phyloP scores from a whole-genome alignment of 2,329 filamentous ascomycete genomes.

The Uncinocarpus reesii region DNA sequence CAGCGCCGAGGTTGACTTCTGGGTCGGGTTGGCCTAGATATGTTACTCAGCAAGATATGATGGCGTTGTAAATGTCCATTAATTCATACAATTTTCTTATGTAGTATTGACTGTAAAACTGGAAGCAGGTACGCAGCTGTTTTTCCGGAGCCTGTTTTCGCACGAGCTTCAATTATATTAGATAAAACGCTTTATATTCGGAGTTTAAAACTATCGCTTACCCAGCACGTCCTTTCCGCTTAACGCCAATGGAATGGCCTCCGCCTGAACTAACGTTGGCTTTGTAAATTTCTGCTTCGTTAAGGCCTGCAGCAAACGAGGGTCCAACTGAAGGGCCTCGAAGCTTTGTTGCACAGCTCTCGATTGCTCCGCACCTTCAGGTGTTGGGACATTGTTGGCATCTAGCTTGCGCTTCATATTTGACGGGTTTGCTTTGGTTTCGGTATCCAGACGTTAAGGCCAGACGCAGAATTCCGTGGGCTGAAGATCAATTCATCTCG shows the following conservation, averaged over 20 bases:
- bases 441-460: no score
- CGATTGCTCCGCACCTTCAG: constrained; percentile 23
- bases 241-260: constrained; percentile 77
- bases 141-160: constrained; percentile 93
- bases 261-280: constrained; percentile 79
- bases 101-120: constrained; percentile 72
- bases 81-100: constrained; percentile 55
- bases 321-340: constrained; percentile 66
- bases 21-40: constrained; percentile 43
- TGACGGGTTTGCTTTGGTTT: not conserved
- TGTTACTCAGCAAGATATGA: constrained; percentile 47
- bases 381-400: constrained; percentile 37
- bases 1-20: constrained; percentile 56
- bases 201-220: constrained; percentile 21
- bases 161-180: constrained; percentile 53
- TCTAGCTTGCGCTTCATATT: constrained; percentile 44
- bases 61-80: not conserved
- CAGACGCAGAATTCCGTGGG: no score
- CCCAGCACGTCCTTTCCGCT: constrained; percentile 76
- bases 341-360: constrained; percentile 48
- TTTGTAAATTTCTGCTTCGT: constrained; percentile 71
- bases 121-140: constrained; percentile 92
- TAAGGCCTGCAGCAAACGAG: constrained; percentile 75
- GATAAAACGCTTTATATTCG: not conserved
- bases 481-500: no score